Base-by-base conservation (phyloP, 2,329 filamentous ascomycete species). In the Hypocrella siamensis region DNA sequence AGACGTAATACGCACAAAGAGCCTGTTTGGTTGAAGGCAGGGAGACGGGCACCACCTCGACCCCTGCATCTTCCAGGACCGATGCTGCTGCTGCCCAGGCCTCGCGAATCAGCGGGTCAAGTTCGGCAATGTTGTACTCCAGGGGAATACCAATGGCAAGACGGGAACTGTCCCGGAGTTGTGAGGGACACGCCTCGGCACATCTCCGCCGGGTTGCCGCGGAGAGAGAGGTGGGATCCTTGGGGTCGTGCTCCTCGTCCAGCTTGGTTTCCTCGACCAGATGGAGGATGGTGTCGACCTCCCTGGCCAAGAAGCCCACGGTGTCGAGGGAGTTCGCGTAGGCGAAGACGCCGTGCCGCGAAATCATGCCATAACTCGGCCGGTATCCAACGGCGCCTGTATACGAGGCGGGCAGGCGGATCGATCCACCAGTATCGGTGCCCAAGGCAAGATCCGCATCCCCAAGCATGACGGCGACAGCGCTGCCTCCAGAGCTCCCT, bases 271-370 rank as follows among this genome's bases (percentile, higher is more conserved):
- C 75, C 6, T 69, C 51, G 35, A 70, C 34, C n/a, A 77, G 47
- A 26, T 61, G 47, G 25, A 60, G 57, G 5, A 79, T 65, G 2
- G 47, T 50, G n/a, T 47, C 51, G 1, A 73, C 69, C 4, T 58
- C 60, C 29, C 51, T 57, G 1, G 75, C 74, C 27, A 93, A 43
- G 4, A 93, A 63, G 0, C 86, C 86, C 7, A 94, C 83, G 0
- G 86, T 93, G 48, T 94, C 86, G 7, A 94, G 60, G 2, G 83
- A 93, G 52, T 94, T 93, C 7, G 86, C 86, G 49, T 94, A 94
- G 11, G 84, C 79, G 31, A 94, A 72, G 3, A 94, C 81, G 2
- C 86, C 86, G 62, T 76, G 83, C 36, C 86, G 68, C 28, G 83
- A 92, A 19, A 94, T 54, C 57, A 88, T 68, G 12, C 86, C 86